A percentile compares a stretch with the other conserved stretches of the same genome.
phyloP scores from a whole-genome alignment of 2,329 filamentous ascomycete genomes.

The Neofusicoccum sp. region DNA sequence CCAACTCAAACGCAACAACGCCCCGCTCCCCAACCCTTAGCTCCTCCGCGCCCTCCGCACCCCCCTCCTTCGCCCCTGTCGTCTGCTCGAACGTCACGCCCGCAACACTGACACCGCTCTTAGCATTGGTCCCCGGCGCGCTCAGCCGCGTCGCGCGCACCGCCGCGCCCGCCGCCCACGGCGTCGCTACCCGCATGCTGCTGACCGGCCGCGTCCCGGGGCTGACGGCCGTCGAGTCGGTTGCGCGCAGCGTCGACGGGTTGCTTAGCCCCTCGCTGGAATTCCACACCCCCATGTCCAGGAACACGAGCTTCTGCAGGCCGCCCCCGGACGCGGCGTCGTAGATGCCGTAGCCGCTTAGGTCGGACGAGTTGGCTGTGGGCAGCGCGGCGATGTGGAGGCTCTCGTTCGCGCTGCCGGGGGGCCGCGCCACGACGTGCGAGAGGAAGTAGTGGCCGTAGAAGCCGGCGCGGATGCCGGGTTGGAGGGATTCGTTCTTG shows the following conservation, averaged over 20 bases:
- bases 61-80: conserved; percentile 6
- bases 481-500: conserved; percentile 1
- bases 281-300: conserved; percentile 17
- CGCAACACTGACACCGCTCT: conserved; percentile 7
- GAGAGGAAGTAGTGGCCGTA: conserved; percentile 17
- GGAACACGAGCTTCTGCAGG: conserved; percentile 8
- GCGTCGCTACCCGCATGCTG: not conserved
- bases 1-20: conserved; percentile 6
- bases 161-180: not conserved
- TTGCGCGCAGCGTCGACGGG: conserved; percentile 4
- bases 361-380: not conserved
- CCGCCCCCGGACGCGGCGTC: not conserved
- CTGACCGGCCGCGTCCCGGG: conserved; percentile 2
- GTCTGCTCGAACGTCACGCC: not conserved
- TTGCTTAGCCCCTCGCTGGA: conserved; percentile 7
- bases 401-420: not conserved
- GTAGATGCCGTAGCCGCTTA: conserved; percentile 13
- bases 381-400: conserved; percentile 9
- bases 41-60: not conserved
- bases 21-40: not conserved
- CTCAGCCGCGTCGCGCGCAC: conserved; percentile 3
- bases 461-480: conserved; percentile 15
- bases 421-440: conserved; percentile 8
- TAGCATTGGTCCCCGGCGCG: conserved; percentile 13
- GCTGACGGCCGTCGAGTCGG: conserved; percentile 1